Conservation (phyloP, 805 yeast genomes). For the Cyberlindnera japonica region DNA sequence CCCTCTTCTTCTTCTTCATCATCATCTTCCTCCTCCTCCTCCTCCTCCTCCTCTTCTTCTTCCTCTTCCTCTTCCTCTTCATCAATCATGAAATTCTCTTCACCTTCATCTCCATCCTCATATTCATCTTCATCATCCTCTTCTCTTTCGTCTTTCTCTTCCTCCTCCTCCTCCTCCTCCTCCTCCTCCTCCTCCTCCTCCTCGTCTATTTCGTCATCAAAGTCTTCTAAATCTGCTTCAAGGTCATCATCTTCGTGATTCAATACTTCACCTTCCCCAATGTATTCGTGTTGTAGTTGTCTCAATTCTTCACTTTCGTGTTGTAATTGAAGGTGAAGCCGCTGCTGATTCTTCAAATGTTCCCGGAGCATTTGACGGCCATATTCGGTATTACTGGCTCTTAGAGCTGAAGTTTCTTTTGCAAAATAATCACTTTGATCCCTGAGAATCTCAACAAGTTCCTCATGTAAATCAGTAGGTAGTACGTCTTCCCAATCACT, state of each 20-base stretch:
- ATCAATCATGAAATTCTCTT: too few relatives aligned
- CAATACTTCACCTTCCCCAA: conserved; percentile 29
- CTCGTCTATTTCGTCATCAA: conserved; percentile 9
- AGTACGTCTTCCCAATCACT: conserved; percentile 10
- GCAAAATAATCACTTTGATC: conserved; percentile 15
- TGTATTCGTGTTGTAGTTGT: conserved; percentile 21
- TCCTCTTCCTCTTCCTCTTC: conserved; percentile 32
- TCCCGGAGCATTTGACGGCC: conserved; percentile 12
- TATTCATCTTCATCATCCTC: too few relatives aligned
- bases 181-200: conserved; percentile 24
- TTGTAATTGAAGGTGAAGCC: conserved; percentile 15
- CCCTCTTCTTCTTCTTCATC: conserved; percentile 11
- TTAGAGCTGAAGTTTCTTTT: conserved; percentile 11
- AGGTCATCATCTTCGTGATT: conserved; percentile 33
- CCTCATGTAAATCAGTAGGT: conserved; percentile 16
- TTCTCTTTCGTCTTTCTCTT: too few relatives aligned
- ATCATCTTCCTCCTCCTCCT: conserved; percentile 37
- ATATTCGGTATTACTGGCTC: conserved; percentile 7
- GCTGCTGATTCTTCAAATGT: conserved; percentile 15
- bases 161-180: conserved; percentile 9
- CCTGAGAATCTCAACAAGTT: conserved; percentile 13
- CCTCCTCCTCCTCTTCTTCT: conserved; percentile 32
- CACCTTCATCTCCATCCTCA: too few relatives aligned
- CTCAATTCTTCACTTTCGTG: conserved; percentile 14
- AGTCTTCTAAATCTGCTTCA: conserved; percentile 37